These are phyloP conservation scores for Cucurbita ficifolia DNA, from an alignment of 306 rosid genomes.

Conservation along the genomic window DNA sequence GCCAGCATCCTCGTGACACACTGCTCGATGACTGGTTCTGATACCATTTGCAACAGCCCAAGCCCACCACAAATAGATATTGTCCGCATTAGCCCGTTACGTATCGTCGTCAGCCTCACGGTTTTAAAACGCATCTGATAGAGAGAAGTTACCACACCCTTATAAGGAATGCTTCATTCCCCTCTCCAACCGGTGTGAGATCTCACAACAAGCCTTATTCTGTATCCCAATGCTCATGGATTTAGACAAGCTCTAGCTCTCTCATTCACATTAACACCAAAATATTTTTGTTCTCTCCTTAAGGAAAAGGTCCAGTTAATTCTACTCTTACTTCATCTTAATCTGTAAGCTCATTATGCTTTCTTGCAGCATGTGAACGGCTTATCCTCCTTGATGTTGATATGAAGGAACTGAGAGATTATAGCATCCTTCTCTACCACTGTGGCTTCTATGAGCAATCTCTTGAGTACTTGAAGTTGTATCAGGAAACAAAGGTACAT, in stretches of 20 bases:
- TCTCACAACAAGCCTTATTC: background rate
- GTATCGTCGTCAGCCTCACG: too few relatives aligned
- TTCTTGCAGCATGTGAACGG: slow-evolving; percentile 72
- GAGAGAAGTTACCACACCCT: too few relatives aligned
- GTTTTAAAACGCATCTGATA: too few relatives aligned
- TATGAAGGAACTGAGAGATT: slow-evolving; percentile 66
- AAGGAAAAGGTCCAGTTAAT: background rate
- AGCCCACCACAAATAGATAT: too few relatives aligned
- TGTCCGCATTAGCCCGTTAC: too few relatives aligned
- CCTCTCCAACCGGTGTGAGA: too few relatives aligned
- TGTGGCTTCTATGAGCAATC: slow-evolving; percentile 70
- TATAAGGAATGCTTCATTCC: too few relatives aligned
- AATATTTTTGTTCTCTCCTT: background rate
- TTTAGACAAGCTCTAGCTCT: background rate
- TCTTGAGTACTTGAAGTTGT: slow-evolving; percentile 38
- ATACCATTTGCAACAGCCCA: too few relatives aligned
- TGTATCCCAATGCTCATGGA: background rate
- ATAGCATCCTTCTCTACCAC: slow-evolving; percentile 82
- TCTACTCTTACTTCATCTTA: background rate
- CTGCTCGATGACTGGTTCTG: too few relatives aligned
- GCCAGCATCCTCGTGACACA: too few relatives aligned
- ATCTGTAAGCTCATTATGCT: background rate
- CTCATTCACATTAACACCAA: background rate
- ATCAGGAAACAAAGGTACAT: slow-evolving; percentile 40
- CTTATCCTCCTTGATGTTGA: slow-evolving; percentile 57